A percentile compares a stretch with the other conserved stretches of the same genome.
phyloP scores from a whole-genome alignment of 768 basidiomycete species.

The Dictyophora rubrovolvata region DNA sequence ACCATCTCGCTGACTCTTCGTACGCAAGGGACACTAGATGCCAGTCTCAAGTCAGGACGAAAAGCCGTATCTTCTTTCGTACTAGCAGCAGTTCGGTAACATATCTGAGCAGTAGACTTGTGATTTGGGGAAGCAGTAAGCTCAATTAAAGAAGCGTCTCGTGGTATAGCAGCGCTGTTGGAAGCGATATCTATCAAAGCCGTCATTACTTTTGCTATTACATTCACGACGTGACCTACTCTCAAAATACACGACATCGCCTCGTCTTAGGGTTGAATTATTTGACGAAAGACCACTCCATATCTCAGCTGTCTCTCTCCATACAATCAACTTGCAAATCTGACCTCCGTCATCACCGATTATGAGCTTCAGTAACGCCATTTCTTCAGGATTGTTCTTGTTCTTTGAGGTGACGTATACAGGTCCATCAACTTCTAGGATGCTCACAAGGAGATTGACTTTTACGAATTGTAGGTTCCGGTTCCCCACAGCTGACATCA shows the following conservation, averaged over 20 bases:
- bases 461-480: constrained; percentile 32
- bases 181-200: constrained; percentile 11
- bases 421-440: constrained; percentile 70
- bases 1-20: constrained; percentile 57
- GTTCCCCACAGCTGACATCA: constrained; percentile 20
- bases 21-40: constrained; percentile 57
- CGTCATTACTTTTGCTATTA: constrained; percentile 1
- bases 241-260: constrained; percentile 62
- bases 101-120: constrained; percentile 53
- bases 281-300: constrained; percentile 49
- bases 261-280: constrained; percentile 43
- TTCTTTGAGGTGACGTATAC: constrained; percentile 57
- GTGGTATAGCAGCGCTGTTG: constrained; percentile 1
- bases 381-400: constrained; percentile 60
- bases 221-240: constrained; percentile 33
- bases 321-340: constrained; percentile 65
- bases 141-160: constrained; percentile 26
- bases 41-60: constrained; percentile 65
- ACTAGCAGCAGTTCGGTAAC: constrained; percentile 70
- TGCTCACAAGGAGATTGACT: constrained; percentile 50
- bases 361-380: constrained; percentile 58
- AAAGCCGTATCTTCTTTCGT: constrained; percentile 46
- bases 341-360: constrained; percentile 62
- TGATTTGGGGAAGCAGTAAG: constrained; percentile 63
- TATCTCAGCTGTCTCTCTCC: constrained; percentile 63